Conservation (phyloP, 345 rosid genomes). For the Populus davidiana region DNA sequence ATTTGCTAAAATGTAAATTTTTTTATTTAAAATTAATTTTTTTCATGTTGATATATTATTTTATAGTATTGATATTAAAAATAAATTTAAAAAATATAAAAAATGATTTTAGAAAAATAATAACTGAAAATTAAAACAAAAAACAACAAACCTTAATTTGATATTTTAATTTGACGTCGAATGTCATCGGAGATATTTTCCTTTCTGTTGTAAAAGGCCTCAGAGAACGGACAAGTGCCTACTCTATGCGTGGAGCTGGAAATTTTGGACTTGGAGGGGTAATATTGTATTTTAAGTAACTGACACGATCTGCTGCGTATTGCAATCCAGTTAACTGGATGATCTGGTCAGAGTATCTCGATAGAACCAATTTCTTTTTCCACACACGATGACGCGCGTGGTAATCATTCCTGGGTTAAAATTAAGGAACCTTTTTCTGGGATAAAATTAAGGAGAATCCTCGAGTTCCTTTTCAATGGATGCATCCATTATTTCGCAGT, state of each 20-base stretch:
- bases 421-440: too few relatives aligned
- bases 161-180: neutral
- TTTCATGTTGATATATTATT: too few relatives aligned
- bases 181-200: neutral
- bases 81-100: too few relatives aligned
- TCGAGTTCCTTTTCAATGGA: neutral
- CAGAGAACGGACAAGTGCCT: too few relatives aligned
- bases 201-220: neutral
- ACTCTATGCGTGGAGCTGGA: neutral
- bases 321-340: neutral
- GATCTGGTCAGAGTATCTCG: neutral
- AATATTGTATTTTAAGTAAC: neutral
- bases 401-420: neutral
- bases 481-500: too few relatives aligned
- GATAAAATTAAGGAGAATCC: too few relatives aligned
- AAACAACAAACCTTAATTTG: neutral
- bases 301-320: neutral
- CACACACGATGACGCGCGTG: slow-evolving; percentile 3
- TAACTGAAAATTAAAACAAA: neutral
- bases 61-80: too few relatives aligned
- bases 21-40: neutral
- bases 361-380: neutral
- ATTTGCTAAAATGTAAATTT: too few relatives aligned
- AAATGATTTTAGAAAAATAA: neutral
- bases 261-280: neutral